phyloP scores from a whole-genome alignment of 805 yeast species.

The Candida krabiensis region DNA sequence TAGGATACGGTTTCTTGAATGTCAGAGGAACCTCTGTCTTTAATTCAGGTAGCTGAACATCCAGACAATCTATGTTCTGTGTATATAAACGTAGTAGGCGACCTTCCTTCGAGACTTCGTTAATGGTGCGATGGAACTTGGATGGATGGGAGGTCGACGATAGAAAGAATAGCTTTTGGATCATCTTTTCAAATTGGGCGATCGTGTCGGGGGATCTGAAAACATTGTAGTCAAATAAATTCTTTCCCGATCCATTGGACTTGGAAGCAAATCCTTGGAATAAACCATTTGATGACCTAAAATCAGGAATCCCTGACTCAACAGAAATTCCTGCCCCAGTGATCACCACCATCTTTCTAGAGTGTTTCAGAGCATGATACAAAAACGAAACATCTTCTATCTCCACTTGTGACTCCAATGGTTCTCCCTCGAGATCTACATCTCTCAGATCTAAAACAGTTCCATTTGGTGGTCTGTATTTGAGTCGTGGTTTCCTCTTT shows the following conservation, averaged over 20 bases:
- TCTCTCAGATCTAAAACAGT: constrained; percentile 40
- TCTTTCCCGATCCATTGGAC: constrained; percentile 46
- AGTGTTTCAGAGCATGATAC: constrained; percentile 50
- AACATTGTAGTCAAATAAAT: constrained; percentile 76
- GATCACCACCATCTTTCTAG: constrained; percentile 61
- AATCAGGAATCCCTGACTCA: constrained; percentile 80
- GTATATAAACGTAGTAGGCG: constrained; percentile 76
- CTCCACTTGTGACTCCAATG: constrained; percentile 36
- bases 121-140: constrained; percentile 66
- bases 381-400: constrained; percentile 47
- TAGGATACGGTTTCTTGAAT: constrained; percentile 39
- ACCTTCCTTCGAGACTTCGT: constrained; percentile 57
- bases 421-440: constrained; percentile 21
- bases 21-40: constrained; percentile 51
- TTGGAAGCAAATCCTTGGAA: constrained; percentile 52
- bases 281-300: constrained; percentile 76
- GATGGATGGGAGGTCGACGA: constrained; percentile 65
- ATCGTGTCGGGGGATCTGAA: constrained; percentile 65
- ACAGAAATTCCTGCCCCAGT: constrained; percentile 94
- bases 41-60: constrained; percentile 52
- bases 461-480: constrained; percentile 47
- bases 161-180: constrained; percentile 57
- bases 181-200: constrained; percentile 69
- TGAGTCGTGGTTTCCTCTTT: constrained; percentile 44
- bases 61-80: constrained; percentile 85